Percentiles rank a stretch among this genome's conserved stretches.
Conservation (phyloP, 2,329 filamentous ascomycete genomes). For the Neopestalotiopsis sp. region DNA sequence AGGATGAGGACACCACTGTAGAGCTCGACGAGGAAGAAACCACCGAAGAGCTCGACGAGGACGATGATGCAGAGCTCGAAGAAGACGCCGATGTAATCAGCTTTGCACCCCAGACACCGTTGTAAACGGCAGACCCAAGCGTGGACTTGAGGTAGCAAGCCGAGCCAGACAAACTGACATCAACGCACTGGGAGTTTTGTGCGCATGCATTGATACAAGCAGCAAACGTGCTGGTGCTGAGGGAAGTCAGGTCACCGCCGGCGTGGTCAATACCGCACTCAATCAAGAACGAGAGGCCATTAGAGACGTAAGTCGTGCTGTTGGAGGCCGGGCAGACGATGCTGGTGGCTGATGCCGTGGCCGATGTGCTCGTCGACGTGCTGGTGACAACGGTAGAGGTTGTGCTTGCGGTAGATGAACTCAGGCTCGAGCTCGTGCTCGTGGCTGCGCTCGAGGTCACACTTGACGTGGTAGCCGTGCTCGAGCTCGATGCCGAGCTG, state of each 20-base stretch:
- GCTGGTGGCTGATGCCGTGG: conserved; percentile 18
- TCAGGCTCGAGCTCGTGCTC: background rate
- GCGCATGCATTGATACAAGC: background rate
- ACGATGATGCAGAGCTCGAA: conserved; percentile 4
- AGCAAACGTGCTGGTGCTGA: background rate
- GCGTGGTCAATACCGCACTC: conserved; percentile 15
- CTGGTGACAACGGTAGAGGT: background rate
- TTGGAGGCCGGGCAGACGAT: conserved; percentile 31
- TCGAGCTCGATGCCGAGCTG: background rate
- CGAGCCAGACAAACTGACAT: background rate
- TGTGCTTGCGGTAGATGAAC: background rate
- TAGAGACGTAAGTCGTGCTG: background rate
- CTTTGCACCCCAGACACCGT: background rate
- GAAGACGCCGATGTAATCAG: background rate
- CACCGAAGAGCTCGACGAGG: background rate
- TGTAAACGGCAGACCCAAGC: background rate
- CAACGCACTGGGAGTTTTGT: background rate
- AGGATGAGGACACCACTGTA: background rate
- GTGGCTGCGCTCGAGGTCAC: background rate
- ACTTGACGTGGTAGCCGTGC: background rate
- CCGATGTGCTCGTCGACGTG: conserved; percentile 22
- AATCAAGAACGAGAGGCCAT: conserved; percentile 1
- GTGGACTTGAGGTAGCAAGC: conserved; percentile 1
- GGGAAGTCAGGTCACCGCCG: conserved; percentile 2
- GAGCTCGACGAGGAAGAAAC: background rate